Conservation (phyloP, 2,329 filamentous ascomycete genomes). For the Fusarium setosum region DNA sequence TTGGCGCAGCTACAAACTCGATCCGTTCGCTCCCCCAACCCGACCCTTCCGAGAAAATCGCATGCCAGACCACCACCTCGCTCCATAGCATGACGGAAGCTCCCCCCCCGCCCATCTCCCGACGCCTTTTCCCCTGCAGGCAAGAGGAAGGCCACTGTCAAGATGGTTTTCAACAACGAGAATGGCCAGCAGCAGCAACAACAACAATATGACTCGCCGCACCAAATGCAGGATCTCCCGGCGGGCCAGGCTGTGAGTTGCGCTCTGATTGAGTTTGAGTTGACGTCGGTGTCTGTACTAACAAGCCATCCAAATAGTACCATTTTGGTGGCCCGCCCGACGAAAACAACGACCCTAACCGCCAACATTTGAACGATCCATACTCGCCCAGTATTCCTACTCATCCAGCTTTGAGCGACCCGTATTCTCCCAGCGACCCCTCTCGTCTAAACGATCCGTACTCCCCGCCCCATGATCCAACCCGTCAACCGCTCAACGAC, state of each 20-base stretch:
- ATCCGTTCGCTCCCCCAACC: conserved; percentile 26
- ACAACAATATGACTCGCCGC: conserved; percentile 30
- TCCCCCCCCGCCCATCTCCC: too few relatives aligned
- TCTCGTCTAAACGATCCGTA: conserved; percentile 9
- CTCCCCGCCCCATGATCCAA: conserved; percentile 8
- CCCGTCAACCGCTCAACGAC: neutral
- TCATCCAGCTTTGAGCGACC: conserved; percentile 7
- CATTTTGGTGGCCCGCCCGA: conserved; percentile 30
- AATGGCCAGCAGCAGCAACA: conserved; percentile 25
- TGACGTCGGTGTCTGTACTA: neutral
- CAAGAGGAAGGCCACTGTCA: conserved; percentile 1
- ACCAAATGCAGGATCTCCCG: conserved; percentile 38
- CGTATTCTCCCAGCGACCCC: conserved; percentile 22
- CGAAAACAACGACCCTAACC: conserved; percentile 11
- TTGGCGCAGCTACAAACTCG: too few relatives aligned
- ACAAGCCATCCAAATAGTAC: conserved; percentile 15
- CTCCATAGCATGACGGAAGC: too few relatives aligned
- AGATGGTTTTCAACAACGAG: conserved; percentile 27
- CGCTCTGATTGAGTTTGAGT: neutral
- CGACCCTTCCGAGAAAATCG: conserved; percentile 29
- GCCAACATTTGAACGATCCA: conserved; percentile 21
- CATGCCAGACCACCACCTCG: conserved; percentile 7
- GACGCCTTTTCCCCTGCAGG: neutral
- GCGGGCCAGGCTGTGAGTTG: conserved; percentile 38
- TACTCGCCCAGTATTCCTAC: too few relatives aligned